phyloP scores from a whole-genome alignment of 2,329 filamentous ascomycete species.

The Berkeleyomyces basicola region DNA sequence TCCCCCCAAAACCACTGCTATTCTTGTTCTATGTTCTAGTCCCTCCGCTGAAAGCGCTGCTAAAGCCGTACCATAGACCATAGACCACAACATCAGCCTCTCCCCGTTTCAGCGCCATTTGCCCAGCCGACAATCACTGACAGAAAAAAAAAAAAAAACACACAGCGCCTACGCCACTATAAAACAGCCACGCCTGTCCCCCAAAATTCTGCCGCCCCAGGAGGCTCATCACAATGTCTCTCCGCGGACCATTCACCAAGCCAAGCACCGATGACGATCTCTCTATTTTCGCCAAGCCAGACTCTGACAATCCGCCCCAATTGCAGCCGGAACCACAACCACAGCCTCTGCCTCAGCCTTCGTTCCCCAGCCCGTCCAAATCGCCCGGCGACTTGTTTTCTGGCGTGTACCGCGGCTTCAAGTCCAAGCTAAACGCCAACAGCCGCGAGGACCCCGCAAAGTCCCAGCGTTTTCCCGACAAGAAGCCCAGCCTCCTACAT shows the following conservation, averaged over 20 bases:
- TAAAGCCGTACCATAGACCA: not conserved
- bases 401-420: conserved; percentile 35
- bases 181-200: not conserved
- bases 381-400: conserved; percentile 32
- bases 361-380: conserved; percentile 17
- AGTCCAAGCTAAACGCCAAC: conserved; percentile 20
- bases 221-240: conserved; percentile 1
- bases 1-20: too few relatives aligned
- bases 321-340: not conserved
- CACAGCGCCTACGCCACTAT: not conserved
- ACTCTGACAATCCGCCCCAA: not conserved
- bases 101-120: not conserved
- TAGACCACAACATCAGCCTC: not conserved
- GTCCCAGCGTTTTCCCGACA: conserved; percentile 10
- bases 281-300: conserved; percentile 1
- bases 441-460: conserved; percentile 27
- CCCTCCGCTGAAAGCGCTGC: not conserved
- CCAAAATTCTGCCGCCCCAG: not conserved
- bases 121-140: not conserved
- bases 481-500: conserved; percentile 17
- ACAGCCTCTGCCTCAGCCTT: not conserved
- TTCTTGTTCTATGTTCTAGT: not conserved
- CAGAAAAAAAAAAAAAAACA: not conserved
- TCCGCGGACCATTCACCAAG: not conserved
- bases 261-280: not conserved